A percentile compares a stretch with the other conserved stretches of the same genome.
Conservation (phyloP, 2,329 filamentous ascomycete genomes). For the Aspergillus sp. region DNA sequence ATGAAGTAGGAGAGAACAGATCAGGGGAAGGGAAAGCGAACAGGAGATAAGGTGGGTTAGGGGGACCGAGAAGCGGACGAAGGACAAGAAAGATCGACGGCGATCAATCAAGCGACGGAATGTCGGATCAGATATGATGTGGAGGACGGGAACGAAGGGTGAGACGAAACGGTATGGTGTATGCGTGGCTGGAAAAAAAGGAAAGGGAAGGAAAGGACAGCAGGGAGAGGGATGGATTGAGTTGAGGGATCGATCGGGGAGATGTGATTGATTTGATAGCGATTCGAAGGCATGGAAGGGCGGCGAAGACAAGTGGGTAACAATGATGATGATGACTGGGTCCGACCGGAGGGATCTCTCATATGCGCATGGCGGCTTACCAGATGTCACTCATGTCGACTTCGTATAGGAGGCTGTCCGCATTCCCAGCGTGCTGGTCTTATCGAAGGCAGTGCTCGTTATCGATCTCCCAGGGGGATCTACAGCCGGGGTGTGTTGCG, state of each 20-base stretch:
- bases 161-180: background rate
- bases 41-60: constrained; percentile 7
- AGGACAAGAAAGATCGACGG: constrained; percentile 17
- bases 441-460: constrained; percentile 19
- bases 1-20: background rate
- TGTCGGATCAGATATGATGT: constrained; percentile 26
- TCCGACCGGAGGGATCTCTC: background rate
- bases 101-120: constrained; percentile 16
- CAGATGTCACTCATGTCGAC: background rate
- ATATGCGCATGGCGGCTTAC: background rate
- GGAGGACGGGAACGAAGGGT: constrained; percentile 5
- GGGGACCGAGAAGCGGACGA: background rate
- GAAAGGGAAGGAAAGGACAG: background rate
- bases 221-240: background rate
- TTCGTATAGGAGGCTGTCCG: background rate
- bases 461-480: constrained; percentile 26
- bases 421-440: constrained; percentile 12
- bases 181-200: background rate
- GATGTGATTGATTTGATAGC: constrained; percentile 9
- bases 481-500: constrained; percentile 13
- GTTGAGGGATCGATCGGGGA: background rate
- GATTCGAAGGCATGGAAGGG: constrained; percentile 6
- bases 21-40: constrained; percentile 5
- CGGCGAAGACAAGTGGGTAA: constrained; percentile 9
- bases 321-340: constrained; percentile 4